Base-by-base conservation (phyloP, 176 grass and related monocot species). In the Dendrocalamus sinicus region DNA sequence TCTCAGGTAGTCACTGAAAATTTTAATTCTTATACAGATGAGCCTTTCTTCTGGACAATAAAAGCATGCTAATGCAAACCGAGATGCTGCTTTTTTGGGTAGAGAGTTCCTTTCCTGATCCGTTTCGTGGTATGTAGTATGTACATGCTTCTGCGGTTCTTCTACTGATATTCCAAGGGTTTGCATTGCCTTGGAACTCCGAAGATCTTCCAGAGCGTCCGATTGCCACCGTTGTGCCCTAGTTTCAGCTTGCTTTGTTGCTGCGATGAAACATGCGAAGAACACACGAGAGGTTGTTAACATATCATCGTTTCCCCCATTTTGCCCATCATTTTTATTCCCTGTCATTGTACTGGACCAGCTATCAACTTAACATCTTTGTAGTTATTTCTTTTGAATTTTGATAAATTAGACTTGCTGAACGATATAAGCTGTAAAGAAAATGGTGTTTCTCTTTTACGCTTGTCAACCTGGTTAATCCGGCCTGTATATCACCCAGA, bases 341-440 rank as follows among this genome's bases (percentile, higher is more conserved):
- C 40, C 47, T 48, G 26, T 59, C 13, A 12, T 83, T 90, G 67
- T 83, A 74, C 67, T 73, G 66, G 6, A 77, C 35, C 37, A 53
- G 52, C 37, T 69, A 46, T 73, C 67, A 58, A 84, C 58, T 80
- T 84, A 74, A 87, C 80, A 58, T 78, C 59, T 75, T 35, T 79
- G 63, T 79, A 79, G 57, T 67, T 75, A 53, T 79, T 78, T 67
- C 61, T 81, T 41, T 6, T 76, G 55, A 74, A 63, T 83, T 77
- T 80, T 87, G 69, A 50, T 76, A 88, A 82, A 67, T 30, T 90
- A 90, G 84, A 83, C 48, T 61, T 39, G 32, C 30, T 60, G 26
- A 76, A 76, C 14, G 28, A 82, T 77, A 13, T 82, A 79, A 79
- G 44, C 4, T 70, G 61, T 76, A 87, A 87, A 87, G 80, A 67